Evolutionary conservation across 805 yeast species (phyloP), one percentile per base, ranked within the genome.

Genomic region (Debaryomyces tyrocola): DNA sequence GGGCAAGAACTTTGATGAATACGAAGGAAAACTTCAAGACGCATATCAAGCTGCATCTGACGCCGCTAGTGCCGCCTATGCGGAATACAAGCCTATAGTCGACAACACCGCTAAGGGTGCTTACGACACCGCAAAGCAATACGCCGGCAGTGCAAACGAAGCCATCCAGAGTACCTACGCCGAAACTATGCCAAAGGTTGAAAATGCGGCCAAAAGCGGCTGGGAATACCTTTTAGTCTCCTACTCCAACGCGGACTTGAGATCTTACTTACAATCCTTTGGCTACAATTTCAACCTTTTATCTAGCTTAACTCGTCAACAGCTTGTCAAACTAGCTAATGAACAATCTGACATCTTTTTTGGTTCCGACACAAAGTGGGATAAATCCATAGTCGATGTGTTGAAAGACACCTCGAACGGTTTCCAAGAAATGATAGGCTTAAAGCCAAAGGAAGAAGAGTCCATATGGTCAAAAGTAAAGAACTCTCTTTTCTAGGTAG

Each of bases 171-270:
- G 33, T 20, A 45, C 47, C 31, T 50, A 52, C 44, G 53, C 27
- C 20, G 48, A 40, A 7, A 28, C 40, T 24, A 29, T 29, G 14
- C 40, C 45, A 14, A 33, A 43, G 18, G 37, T 49, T 9, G 43
- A 45, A 11, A 43, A 46, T 10, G 48, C 41, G 4, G 43, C 40
- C 14, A 33, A 34, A 11, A 44, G 37, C 29, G 41, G 44, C 44
- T 31, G 51, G 53, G 18, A 20, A 15, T 29, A 37, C 24, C 38
- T 58, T 7, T 65, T 75, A 44, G 61, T 69, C 21, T 56, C 67
- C 8, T 77, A 78, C 77, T 64, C 77, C 2, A 63, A 62, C 14
- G 67, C 67, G 20, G 82, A 78, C 45, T 57, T 78, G 46, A 62
- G 52, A 38, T 50, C 64, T 12, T 78, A 77, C 51, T 55, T 78